phyloP scores from a whole-genome alignment of 2,329 filamentous ascomycete species.

The Fusarium piperis region DNA sequence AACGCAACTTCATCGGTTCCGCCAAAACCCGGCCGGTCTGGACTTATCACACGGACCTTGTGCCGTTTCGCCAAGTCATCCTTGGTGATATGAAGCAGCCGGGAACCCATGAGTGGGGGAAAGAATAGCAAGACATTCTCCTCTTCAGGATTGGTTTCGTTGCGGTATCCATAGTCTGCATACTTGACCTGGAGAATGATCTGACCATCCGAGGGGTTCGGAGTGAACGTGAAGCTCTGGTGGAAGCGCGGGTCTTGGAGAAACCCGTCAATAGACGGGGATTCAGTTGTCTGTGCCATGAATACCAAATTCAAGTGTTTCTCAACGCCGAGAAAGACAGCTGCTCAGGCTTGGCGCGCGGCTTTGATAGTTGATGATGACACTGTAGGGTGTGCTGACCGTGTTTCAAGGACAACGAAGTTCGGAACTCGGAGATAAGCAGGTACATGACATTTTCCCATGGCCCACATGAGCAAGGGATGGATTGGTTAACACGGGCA shows the following conservation, averaged over 20 bases:
- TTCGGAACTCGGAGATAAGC: neutral
- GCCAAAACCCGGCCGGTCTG: slow-evolving; percentile 21
- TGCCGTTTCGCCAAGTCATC: slow-evolving; percentile 15
- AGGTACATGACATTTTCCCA: neutral
- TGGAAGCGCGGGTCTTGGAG: slow-evolving; percentile 20
- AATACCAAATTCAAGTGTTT: neutral
- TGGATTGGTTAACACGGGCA: neutral
- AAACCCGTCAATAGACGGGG: neutral
- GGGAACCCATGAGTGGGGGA: slow-evolving; percentile 8
- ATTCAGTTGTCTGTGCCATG: neutral
- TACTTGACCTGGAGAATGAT: slow-evolving; percentile 4
- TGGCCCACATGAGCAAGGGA: neutral
- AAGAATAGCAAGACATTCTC: slow-evolving; percentile 27
- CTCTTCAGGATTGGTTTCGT: neutral
- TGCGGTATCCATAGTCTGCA: slow-evolving; percentile 19
- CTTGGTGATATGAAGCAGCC: slow-evolving; percentile 19
- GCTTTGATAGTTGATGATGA: neutral
- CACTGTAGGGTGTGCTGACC: neutral
- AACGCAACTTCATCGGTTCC: slow-evolving; percentile 11
- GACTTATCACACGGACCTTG: slow-evolving; percentile 5
- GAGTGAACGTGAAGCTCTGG: slow-evolving; percentile 2
- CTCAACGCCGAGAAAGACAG: neutral
- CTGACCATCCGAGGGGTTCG: neutral
- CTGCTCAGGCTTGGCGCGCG: neutral
- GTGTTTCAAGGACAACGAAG: neutral